Percentiles rank a stretch among this genome's conserved stretches.
phyloP scores from a whole-genome alignment of 2,329 filamentous ascomycete genomes.

The Zymoseptoria ardabiliae region DNA sequence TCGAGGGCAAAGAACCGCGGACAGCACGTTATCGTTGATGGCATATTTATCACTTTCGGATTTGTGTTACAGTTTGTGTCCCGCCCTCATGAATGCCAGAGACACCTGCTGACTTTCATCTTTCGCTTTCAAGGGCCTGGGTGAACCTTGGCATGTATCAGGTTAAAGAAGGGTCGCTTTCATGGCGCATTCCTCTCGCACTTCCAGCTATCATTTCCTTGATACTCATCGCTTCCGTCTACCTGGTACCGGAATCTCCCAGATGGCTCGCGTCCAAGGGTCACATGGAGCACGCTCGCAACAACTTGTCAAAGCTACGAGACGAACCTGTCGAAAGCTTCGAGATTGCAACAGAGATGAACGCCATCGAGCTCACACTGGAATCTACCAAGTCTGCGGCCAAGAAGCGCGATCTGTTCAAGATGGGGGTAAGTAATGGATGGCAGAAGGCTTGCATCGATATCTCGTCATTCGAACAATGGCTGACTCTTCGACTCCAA shows the following conservation, averaged over 20 bases:
- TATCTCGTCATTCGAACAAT: no score
- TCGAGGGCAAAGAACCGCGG: conserved; percentile 34
- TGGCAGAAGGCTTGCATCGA: conserved; percentile 36
- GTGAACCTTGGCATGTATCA: no score
- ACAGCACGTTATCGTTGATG: conserved; percentile 37
- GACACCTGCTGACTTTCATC: no score
- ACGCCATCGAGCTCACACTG: conserved; percentile 43
- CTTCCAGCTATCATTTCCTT: conserved; percentile 42
- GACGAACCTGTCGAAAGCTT: conserved; percentile 33
- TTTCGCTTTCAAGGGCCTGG: no score
- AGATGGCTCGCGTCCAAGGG: conserved; percentile 32
- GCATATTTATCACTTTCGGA: conserved; percentile 41
- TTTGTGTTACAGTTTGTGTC: conserved; percentile 44
- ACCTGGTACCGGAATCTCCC: conserved; percentile 34
- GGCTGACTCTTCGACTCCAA: conserved; percentile 37
- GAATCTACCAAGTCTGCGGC: conserved; percentile 36
- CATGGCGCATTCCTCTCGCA: conserved; percentile 39
- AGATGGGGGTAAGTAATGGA: conserved; percentile 31
- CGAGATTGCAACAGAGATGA: conserved; percentile 38
- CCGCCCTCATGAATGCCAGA: no score
- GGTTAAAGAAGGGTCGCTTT: conserved; percentile 31
- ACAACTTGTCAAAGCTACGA: conserved; percentile 34
- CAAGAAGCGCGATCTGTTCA: conserved; percentile 39
- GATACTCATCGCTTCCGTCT: conserved; percentile 23
- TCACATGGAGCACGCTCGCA: conserved; percentile 17